These are phyloP conservation scores for Crithidia mellificae DNA, from an alignment of 208 protist genomes.

Conservation along the genomic window DNA sequence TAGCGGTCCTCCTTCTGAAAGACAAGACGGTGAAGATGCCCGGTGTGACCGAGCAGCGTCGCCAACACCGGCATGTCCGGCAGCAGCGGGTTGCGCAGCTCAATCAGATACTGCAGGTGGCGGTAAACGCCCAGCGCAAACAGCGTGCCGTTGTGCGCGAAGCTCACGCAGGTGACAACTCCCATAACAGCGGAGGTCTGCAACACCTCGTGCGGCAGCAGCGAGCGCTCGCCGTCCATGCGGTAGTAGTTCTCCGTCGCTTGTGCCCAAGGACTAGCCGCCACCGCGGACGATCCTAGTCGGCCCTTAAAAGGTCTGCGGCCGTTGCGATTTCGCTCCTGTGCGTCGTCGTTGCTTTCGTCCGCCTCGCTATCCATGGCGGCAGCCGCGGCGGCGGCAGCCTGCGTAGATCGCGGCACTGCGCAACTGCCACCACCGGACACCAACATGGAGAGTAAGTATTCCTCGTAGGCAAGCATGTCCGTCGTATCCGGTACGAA, in stretches of 20 bases:
- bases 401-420: slow-evolving; percentile 26
- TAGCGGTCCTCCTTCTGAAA: slow-evolving; percentile 54
- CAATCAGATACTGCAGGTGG: slow-evolving; percentile 61
- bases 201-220: slow-evolving; percentile 54
- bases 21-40: slow-evolving; percentile 62
- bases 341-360: background rate
- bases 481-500: slow-evolving; percentile 38
- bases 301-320: background rate
- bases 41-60: slow-evolving; percentile 55
- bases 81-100: slow-evolving; percentile 51
- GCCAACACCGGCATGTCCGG: slow-evolving; percentile 40
- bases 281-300: slow-evolving; percentile 3
- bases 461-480: slow-evolving; percentile 68
- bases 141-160: slow-evolving; percentile 40
- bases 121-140: slow-evolving; percentile 66
- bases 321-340: too few relatives aligned
- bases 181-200: slow-evolving; percentile 56
- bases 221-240: slow-evolving; percentile 57
- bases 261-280: slow-evolving; percentile 24
- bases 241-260: slow-evolving; percentile 40
- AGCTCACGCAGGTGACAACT: slow-evolving; percentile 61
- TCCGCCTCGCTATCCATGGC: background rate
- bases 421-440: slow-evolving; percentile 34
- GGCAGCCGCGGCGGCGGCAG: background rate
- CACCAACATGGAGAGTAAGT: slow-evolving; percentile 56